A percentile compares a stretch with the other conserved stretches of the same genome.
Conservation (phyloP, 164 flowering plant species). For the Buxus sempervirens region DNA sequence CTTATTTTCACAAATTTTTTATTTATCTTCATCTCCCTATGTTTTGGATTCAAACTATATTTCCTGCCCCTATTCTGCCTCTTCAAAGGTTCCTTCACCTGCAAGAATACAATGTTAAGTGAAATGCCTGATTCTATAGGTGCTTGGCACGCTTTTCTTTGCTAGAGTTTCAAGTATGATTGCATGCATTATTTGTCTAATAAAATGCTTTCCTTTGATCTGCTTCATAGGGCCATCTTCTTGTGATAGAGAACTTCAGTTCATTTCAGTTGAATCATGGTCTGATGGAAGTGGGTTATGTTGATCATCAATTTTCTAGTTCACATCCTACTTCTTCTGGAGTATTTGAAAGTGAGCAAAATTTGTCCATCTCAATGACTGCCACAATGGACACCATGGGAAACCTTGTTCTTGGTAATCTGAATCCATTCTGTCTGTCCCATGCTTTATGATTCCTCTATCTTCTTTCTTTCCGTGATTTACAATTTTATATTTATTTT, state of each 20-base stretch:
- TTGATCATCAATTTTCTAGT: constrained; percentile 36
- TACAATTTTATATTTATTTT: too few relatives aligned
- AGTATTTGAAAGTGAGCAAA: constrained; percentile 28
- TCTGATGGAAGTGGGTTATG: constrained; percentile 87
- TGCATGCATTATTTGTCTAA: background rate
- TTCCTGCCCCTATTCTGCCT: background rate
- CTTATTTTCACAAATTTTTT: background rate
- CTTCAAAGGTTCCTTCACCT: background rate
- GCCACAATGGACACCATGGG: constrained; percentile 73
- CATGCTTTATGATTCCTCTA: background rate
- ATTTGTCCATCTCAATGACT: constrained; percentile 81
- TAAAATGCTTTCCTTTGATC: constrained; percentile 1
- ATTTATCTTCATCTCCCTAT: background rate
- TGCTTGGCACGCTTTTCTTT: background rate
- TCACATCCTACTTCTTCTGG: constrained; percentile 21
- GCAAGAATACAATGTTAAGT: background rate
- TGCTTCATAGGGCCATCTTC: constrained; percentile 70
- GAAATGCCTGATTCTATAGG: background rate
- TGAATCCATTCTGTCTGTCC: background rate
- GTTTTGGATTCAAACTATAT: background rate
- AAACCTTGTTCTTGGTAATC: constrained; percentile 76
- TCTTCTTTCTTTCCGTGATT: too few relatives aligned
- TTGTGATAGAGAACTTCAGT: constrained; percentile 66
- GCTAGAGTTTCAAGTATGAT: background rate
- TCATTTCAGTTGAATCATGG: constrained; percentile 72